Conservation (phyloP, 331 rosid species). For the Pyracantha coccinea region DNA sequence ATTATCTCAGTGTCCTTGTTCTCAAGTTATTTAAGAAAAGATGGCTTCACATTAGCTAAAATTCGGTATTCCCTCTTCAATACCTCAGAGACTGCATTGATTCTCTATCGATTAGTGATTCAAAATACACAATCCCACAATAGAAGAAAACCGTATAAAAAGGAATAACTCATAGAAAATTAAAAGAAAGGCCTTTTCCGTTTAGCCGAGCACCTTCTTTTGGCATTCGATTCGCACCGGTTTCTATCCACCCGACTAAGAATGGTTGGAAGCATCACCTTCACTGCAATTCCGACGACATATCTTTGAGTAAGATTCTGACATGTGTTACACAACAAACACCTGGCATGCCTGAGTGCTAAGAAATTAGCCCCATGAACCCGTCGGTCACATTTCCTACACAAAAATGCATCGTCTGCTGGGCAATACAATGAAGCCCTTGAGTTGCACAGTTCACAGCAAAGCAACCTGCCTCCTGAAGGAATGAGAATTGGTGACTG, state of each 20-base stretch:
- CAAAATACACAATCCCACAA: neutral
- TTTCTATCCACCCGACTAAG: constrained; percentile 24
- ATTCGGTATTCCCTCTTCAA: neutral
- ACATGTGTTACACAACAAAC: constrained; percentile 62
- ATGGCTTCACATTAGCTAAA: neutral
- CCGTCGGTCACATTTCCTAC: constrained; percentile 59
- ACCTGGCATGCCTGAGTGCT: constrained; percentile 61
- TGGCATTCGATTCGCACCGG: constrained; percentile 13
- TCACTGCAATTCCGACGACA: constrained; percentile 42
- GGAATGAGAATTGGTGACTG: neutral
- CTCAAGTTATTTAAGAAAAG: neutral
- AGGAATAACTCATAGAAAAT: neutral
- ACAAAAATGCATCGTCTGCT: constrained; percentile 71
- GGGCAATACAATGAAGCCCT: constrained; percentile 61
- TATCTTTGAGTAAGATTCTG: constrained; percentile 54
- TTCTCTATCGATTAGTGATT: neutral
- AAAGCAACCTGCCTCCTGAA: neutral
- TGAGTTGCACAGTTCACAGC: constrained; percentile 64
- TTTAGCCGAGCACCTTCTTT: constrained; percentile 25
- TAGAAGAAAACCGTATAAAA: neutral
- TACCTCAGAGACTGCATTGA: neutral
- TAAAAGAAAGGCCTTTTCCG: constrained; percentile 19
- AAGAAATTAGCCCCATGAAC: constrained; percentile 76
- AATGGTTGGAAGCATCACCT: constrained; percentile 45
- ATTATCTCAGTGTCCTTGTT: too few relatives aligned